These are phyloP conservation scores for Tetracentron sinense DNA, from an alignment of 164 flowering plant genomes.

Conservation along the genomic window DNA sequence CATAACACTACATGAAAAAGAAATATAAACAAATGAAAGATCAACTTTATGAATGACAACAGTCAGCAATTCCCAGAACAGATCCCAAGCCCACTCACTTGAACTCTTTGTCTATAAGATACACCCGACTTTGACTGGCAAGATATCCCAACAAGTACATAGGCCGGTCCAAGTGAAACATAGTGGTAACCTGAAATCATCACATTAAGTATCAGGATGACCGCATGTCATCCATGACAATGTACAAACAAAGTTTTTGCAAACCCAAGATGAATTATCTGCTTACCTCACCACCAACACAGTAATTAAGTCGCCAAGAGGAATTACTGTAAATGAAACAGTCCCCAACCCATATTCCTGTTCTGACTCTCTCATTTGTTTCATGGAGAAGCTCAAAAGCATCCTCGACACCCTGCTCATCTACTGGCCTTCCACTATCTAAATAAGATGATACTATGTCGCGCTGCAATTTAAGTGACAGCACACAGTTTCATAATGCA, in stretches of 20 bases:
- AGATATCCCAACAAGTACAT: constrained; percentile 98
- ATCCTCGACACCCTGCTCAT: constrained; percentile 96
- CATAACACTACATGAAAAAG: constrained; percentile 59
- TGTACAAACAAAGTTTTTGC: neutral
- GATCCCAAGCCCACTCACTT: constrained; percentile 56
- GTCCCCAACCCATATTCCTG: constrained; percentile 98
- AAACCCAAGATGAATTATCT: neutral
- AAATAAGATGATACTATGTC: constrained; percentile 74
- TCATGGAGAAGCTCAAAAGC: constrained; percentile 97
- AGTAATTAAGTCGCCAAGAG: constrained; percentile 92
- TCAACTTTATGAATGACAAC: neutral
- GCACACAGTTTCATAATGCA: constrained; percentile 1
- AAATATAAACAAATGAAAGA: constrained; percentile 8
- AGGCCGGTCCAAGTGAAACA: constrained; percentile 98
- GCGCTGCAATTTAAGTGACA: constrained; percentile 49
- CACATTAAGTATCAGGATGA: constrained; percentile 5
- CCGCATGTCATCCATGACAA: neutral
- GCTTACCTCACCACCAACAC: constrained; percentile 98
- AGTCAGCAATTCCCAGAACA: neutral
- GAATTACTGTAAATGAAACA: constrained; percentile 91
- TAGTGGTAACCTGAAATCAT: constrained; percentile 77
- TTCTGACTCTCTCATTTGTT: constrained; percentile 85
- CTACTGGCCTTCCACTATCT: constrained; percentile 78
- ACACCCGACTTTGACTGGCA: constrained; percentile 93
- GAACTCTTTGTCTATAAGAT: constrained; percentile 95